Evolutionary conservation across 2,329 filamentous ascomycete genomes (phyloP), one percentile per base, ranked within the genome.

Genomic region (Fusarium zealandicum): DNA sequence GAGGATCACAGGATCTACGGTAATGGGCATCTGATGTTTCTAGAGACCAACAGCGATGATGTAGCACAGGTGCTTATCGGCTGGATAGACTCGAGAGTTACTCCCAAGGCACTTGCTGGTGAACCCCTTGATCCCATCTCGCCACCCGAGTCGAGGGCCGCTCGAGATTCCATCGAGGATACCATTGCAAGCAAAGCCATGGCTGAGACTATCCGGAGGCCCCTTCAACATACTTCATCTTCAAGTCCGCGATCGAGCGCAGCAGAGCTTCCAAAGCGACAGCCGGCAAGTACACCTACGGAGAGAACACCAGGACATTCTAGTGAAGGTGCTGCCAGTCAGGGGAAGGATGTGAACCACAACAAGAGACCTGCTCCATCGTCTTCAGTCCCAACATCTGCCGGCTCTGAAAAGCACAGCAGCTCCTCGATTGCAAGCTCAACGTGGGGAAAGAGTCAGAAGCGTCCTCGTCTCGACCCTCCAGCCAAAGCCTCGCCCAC

Each of bases 1-100:
- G 75, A 71, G 0, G 67, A 78, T 1, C 50, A 71, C 1, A 75
- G 74, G 0, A 76, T 85, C 2, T 65, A 70, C 17, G 83, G 83
- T 0, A 86, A 86, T 53, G 82, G 80, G 0, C 82, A 84, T 61
- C 75, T 85, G 52, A 74, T 80, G 70, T 82, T 82, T 38, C 63
- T 84, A 28, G 82, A 84, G 70, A 75, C 71, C 61, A 84, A 85
- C 61, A 83, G 76, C 51, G 57, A 75, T 27, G 63, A 72, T 0
- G 72, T 83, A 46, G 78, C 76, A 2, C 62, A 61, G 3, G 54
- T 73, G 10, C 56, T 81, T 2, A 58, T 71, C 12, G 36, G 64
- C 4, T 80, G 77, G 77, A 75, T 77, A 5, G 13, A 48, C 10
- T 47, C 48, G 20, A 59, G 58, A 10, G 25, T 40, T 3, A 35